A percentile compares a stretch with the other conserved stretches of the same genome.
Conservation (phyloP, 2,329 filamentous ascomycete species). For the Fusarium falciforme region DNA sequence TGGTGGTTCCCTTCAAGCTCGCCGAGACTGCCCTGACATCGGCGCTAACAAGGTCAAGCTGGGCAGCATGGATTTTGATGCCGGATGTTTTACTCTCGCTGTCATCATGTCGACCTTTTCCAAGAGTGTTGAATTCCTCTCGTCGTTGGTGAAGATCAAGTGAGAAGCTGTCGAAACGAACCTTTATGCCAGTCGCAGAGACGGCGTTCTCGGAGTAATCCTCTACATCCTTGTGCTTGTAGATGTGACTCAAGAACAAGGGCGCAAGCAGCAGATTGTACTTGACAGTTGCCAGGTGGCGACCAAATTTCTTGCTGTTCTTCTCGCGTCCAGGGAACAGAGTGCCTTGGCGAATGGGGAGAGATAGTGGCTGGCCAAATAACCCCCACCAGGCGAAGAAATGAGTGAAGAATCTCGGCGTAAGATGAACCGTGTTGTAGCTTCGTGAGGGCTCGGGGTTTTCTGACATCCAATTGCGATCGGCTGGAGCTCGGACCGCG, state of each 20-base stretch:
- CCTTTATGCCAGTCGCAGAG: constrained; percentile 95
- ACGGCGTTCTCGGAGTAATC: constrained; percentile 82
- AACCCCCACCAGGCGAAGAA: constrained; percentile 99
- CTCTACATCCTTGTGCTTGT: constrained; percentile 97
- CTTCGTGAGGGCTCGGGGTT: constrained; percentile 83
- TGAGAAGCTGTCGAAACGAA: constrained; percentile 96
- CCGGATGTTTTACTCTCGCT: constrained; percentile 78
- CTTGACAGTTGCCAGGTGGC: constrained; percentile 98
- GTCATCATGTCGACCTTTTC: constrained; percentile 79
- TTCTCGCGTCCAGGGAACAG: constrained; percentile 95
- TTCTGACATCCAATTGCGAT: constrained; percentile 85
- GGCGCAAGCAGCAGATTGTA: constrained; percentile 94
- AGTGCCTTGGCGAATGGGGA: constrained; percentile 91
- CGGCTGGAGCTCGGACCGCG: constrained; percentile 86
- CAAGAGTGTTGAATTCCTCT: constrained; percentile 88
- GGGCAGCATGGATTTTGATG: constrained; percentile 95
- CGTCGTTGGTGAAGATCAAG: constrained; percentile 94
- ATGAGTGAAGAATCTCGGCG: constrained; percentile 96
- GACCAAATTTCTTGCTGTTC: constrained; percentile 97
- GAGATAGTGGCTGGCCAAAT: constrained; percentile 93
- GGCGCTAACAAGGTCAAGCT: constrained; percentile 90
- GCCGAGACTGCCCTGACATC: constrained; percentile 95
- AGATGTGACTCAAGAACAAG: constrained; percentile 94
- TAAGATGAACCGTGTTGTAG: constrained; percentile 96
- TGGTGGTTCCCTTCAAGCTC: constrained; percentile 82